Evolutionary conservation across 2,329 filamentous ascomycete species (phyloP).

Genomic region (Penicillium sp.): DNA sequence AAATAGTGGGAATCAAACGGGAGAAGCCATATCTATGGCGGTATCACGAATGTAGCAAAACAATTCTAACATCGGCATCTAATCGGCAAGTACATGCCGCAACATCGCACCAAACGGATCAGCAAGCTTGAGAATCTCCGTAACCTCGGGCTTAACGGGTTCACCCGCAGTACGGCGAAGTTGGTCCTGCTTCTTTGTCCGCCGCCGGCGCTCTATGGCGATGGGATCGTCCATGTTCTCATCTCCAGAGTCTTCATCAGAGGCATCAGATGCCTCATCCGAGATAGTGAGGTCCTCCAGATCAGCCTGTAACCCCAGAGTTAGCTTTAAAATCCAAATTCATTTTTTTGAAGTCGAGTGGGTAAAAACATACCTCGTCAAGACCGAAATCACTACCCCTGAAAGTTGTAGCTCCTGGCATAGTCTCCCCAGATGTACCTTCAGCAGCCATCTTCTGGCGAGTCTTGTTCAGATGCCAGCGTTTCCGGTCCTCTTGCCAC

Average conservation of each 20-base stretch:
- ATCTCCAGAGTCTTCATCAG: slow-evolving; percentile 66
- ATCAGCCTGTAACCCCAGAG: slow-evolving; percentile 54
- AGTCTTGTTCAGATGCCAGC: slow-evolving; percentile 98
- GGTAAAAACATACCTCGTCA: slow-evolving; percentile 59
- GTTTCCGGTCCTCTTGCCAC: slow-evolving; percentile 94
- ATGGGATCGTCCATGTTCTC: slow-evolving; percentile 80
- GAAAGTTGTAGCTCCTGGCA: slow-evolving; percentile 61
- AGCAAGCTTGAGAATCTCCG: slow-evolving; percentile 75
- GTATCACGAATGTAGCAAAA: slow-evolving; percentile 3
- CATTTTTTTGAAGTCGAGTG: background rate
- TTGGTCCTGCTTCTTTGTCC: slow-evolving; percentile 75
- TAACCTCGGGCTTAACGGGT: slow-evolving; percentile 75
- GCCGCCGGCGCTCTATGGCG: slow-evolving; percentile 74
- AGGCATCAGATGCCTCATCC: slow-evolving; percentile 66
- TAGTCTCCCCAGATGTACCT: slow-evolving; percentile 52
- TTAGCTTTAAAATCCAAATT: slow-evolving; percentile 15
- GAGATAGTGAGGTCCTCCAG: slow-evolving; percentile 82
- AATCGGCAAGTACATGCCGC: slow-evolving; percentile 75
- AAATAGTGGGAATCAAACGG: background rate
- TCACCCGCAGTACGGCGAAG: slow-evolving; percentile 79
- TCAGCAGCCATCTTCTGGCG: slow-evolving; percentile 98
- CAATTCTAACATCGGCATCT: slow-evolving; percentile 22
- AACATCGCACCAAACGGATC: slow-evolving; percentile 81
- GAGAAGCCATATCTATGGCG: slow-evolving; percentile 5
- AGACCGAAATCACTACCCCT: slow-evolving; percentile 85